phyloP scores from a whole-genome alignment of 257 asterid species.

The Capsicum rhomboideum region DNA sequence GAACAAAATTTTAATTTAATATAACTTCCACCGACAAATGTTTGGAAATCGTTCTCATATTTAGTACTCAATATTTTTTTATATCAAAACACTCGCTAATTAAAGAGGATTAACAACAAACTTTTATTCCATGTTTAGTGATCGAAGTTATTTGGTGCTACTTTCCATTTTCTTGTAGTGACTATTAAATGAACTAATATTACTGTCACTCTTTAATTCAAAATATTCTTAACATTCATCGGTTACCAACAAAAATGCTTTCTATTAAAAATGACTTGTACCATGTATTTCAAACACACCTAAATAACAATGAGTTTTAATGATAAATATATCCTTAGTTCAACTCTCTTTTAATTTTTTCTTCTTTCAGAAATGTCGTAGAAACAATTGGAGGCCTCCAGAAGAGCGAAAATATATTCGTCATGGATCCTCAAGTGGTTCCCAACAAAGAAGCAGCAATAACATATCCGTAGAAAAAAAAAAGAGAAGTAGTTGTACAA shows the following conservation, averaged over 20 bases:
- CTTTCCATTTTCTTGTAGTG: not conserved
- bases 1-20: no score
- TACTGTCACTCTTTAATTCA: not conserved
- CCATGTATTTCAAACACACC: not conserved
- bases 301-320: not conserved
- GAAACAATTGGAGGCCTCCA: slow-evolving; percentile 11
- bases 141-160: not conserved
- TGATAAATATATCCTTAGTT: not conserved
- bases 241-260: no score
- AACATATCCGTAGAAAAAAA: not conserved
- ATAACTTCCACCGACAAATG: no score
- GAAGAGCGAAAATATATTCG: not conserved
- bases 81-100: no score
- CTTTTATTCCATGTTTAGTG: no score
- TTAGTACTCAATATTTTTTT: not conserved
- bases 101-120: no score
- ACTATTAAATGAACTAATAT: not conserved
- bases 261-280: no score
- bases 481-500: not conserved
- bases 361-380: slow-evolving; percentile 20
- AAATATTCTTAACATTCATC: not conserved
- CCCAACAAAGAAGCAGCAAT: not conserved
- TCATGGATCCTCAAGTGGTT: not conserved
- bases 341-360: not conserved
- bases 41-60: no score